Base-by-base conservation (phyloP, 108 stramenopile genomes). In the Skeletonema potamos region DNA sequence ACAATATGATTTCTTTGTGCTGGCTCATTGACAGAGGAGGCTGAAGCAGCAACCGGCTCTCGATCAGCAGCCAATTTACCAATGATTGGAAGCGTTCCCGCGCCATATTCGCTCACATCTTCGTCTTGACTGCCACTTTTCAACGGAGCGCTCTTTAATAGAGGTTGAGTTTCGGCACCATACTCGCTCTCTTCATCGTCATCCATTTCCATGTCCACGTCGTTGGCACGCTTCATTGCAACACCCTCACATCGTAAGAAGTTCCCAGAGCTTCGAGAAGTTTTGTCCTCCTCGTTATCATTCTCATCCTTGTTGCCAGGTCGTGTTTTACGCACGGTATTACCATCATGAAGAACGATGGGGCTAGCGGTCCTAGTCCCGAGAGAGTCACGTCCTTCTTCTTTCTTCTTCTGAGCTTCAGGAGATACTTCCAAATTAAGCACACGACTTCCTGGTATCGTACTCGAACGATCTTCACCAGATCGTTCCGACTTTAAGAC, bases 341-440 rank as follows among this genome's bases (percentile, higher is more conserved):
- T 71, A 5, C 76, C 76, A 44, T 76, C 76, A 28, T 76, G 76
- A 43, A 76, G 34, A 12, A 70, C 44, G 13, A 76, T 20, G 0
- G 75, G 75, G 46, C 75, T 76, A 54, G 24, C 48, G 3, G 15
- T 51, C 1, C 32, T 22, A 15, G 72, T 62, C n/a, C 26, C 61
- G 4, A 73, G 54, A 22, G 72, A 73, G 2, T 55, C 55, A 24
- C 54, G 72, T 22, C 48, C 48, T 57, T 55, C 29, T 9, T 58
- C 3, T 8, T 8, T 27, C 54, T 30, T 24, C 51, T 39, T 28
- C 3, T 26, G 17, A 15, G 46, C 34, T 30, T 29, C 51, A 4
- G 24, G 22, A 27, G 27, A 20, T 62, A 46, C 22, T 57, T 27
- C 68, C 36, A 18, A 58, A 22, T 33, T 18, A 9, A 58, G 17